Percentiles rank a stretch among this genome's conserved stretches.
Evolutionary conservation across 768 basidiomycete genomes (phyloP).

Genomic region (Amanita subjunquillea): DNA sequence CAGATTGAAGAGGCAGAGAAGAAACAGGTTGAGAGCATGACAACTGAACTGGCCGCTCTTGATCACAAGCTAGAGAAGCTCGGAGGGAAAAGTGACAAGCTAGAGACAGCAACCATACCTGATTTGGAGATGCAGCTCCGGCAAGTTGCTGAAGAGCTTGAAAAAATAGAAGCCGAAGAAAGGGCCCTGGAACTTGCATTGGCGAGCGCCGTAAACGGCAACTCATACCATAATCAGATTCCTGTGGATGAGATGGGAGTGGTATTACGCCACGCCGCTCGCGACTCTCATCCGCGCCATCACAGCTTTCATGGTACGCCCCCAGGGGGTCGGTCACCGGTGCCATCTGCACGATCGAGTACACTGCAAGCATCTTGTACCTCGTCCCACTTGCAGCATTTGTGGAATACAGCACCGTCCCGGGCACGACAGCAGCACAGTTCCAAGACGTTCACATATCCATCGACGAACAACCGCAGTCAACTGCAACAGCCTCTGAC

Average conservation of each 20-base stretch:
- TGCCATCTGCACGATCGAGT: background rate
- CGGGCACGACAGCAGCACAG: background rate
- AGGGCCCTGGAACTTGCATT: conserved; percentile 14
- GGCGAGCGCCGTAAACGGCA: background rate
- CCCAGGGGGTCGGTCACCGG: conserved; percentile 10
- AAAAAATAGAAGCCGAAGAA: conserved; percentile 27
- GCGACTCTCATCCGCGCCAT: background rate
- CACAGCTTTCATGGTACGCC: conserved; percentile 1
- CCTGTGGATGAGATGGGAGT: conserved; percentile 5
- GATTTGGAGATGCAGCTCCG: conserved; percentile 62
- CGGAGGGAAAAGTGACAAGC: conserved; percentile 50
- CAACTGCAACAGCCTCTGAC: background rate
- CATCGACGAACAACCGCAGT: background rate
- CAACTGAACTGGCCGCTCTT: conserved; percentile 44
- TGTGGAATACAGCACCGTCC: background rate
- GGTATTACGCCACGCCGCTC: background rate
- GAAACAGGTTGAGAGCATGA: conserved; percentile 45
- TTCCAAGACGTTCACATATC: background rate
- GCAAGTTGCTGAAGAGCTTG: conserved; percentile 51
- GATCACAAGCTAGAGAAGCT: conserved; percentile 61
- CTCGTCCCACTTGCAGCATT: background rate
- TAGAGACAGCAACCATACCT: conserved; percentile 45
- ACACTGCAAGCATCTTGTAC: background rate
- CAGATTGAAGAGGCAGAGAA: conserved; percentile 36
- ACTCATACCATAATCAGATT: conserved; percentile 3